Evolutionary conservation across 306 rosid genomes (phyloP), one percentile per base, ranked within the genome.

Genomic region (Cicer judaicum): DNA sequence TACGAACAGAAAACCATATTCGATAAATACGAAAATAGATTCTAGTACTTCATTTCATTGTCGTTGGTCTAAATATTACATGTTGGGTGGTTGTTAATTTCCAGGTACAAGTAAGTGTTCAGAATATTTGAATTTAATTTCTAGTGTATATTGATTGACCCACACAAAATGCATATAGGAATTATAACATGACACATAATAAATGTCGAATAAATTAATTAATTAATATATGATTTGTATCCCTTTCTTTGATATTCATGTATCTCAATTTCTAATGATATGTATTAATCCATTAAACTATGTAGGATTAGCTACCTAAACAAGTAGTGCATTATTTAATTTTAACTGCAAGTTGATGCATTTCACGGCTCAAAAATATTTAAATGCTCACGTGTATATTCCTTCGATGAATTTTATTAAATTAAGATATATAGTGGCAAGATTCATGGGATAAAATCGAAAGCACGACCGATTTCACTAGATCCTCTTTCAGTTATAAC

Each of bases 321-420:
- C 55, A 50, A 50, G 55, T 50, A 18, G 19, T 50, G 8, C 3
- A 50, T 50, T 49, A 39, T 24, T 66, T 7, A 29, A 29, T 29
- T 66, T 79, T 48, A 73, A 48, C 1, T 50, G 16, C 72, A 64
- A 75, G 53, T 73, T 61, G 48, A 21, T 46, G 16, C 10, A 24
- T 59, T 44, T 71, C 38, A 15, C 59, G 46, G 68, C 56, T 39
- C 55, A 39, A 63, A 50, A 64, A 13, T 4, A 75, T 39, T 42
- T 65, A 8, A 64, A 14, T 65, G 65, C 57, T 21, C 38, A 52
- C 64, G 43, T 39, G 42, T 29, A n/a, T 44, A 5, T 50, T 5
- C 46, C 68, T 2, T 38, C 8, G 1, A 47, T 39, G 2, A 62
- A 36, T 63, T 19, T 74, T 39, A 39, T 8, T 54, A 53, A 53